Percentiles rank a stretch among this genome's conserved stretches.
Evolutionary conservation across 805 yeast species (phyloP).

Genomic region (Yarrowia sp.): DNA sequence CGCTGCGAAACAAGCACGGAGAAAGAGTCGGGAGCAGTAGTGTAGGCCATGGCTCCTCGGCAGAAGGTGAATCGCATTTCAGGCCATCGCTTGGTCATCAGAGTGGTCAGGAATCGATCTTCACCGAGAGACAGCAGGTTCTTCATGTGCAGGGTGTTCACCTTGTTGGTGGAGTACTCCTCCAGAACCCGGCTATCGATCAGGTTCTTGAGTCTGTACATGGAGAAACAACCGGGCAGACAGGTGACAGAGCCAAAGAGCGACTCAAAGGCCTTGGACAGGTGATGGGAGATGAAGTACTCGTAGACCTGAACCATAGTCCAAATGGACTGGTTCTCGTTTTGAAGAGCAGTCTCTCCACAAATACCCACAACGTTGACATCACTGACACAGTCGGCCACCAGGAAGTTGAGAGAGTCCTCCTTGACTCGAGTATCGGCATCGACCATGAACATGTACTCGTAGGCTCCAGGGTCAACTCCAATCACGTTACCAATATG

Average conservation of each 20-base stretch:
- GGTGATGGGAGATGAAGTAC: slow-evolving; percentile 67
- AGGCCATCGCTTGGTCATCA: slow-evolving; percentile 65
- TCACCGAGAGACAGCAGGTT: slow-evolving; percentile 67
- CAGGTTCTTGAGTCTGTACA: slow-evolving; percentile 63
- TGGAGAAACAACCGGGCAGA: slow-evolving; percentile 69
- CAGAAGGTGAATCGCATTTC: slow-evolving; percentile 61
- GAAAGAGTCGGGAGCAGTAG: slow-evolving; percentile 63
- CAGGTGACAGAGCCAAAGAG: slow-evolving; percentile 70
- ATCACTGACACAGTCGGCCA: slow-evolving; percentile 62
- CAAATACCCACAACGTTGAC: slow-evolving; percentile 64
- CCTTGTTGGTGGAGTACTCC: slow-evolving; percentile 61
- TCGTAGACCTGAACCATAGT: slow-evolving; percentile 70
- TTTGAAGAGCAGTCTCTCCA: slow-evolving; percentile 66
- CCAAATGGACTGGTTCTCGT: slow-evolving; percentile 59
- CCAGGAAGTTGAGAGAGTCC: slow-evolving; percentile 61
- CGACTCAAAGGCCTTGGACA: slow-evolving; percentile 69
- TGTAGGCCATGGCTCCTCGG: slow-evolving; percentile 64
- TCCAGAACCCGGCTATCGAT: slow-evolving; percentile 66
- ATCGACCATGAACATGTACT: slow-evolving; percentile 63
- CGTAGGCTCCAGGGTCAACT: slow-evolving; percentile 63
- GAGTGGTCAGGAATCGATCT: slow-evolving; percentile 64
- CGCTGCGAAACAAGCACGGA: slow-evolving; percentile 61
- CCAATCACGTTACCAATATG: slow-evolving; percentile 65
- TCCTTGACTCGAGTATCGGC: slow-evolving; percentile 66
- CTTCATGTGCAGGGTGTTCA: slow-evolving; percentile 65